Evolutionary conservation across 106 monocot genomes (phyloP).

Genomic region (Dactylorhiza incarnata): DNA sequence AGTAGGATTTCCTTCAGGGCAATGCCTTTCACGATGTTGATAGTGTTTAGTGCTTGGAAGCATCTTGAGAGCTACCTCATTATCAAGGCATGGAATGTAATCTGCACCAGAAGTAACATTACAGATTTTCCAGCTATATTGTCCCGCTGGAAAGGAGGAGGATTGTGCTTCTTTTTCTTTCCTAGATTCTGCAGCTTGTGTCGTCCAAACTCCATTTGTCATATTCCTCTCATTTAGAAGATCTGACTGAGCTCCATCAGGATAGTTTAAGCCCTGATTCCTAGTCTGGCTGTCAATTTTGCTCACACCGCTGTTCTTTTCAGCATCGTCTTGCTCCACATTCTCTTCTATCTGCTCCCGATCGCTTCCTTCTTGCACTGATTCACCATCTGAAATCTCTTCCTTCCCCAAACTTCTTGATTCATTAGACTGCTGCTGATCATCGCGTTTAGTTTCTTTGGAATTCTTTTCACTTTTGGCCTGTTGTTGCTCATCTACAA

Average conservation of each 20-base stretch:
- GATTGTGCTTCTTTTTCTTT: conserved; percentile 63
- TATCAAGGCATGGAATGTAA: conserved; percentile 98
- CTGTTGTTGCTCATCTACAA: conserved; percentile 11
- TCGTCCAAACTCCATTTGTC: conserved; percentile 61
- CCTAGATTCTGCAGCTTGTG: conserved; percentile 70
- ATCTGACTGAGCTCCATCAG: conserved; percentile 60
- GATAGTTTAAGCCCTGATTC: conserved; percentile 5
- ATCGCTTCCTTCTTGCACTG: conserved; percentile 17
- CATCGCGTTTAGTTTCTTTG: conserved; percentile 6
- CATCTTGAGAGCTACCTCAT: conserved; percentile 58
- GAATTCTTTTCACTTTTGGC: conserved; percentile 3
- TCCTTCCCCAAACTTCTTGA: conserved; percentile 9
- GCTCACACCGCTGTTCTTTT: conserved; percentile 17
- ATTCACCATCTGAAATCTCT: conserved; percentile 16
- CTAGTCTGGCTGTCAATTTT: conserved; percentile 22
- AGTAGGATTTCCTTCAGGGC: conserved; percentile 62
- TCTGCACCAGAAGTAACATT: conserved; percentile 54
- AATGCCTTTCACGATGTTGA: conserved; percentile 90
- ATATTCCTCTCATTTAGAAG: conserved; percentile 72
- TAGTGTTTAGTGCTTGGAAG: conserved; percentile 64
- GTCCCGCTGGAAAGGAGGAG: neutral
- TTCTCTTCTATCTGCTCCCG: conserved; percentile 26
- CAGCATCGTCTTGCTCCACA: conserved; percentile 19
- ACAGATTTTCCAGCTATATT: conserved; percentile 79
- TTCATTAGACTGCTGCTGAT: conserved; percentile 15